These are phyloP conservation scores for Trypanosomatidae sp. DNA, from an alignment of 208 protist genomes.

Conservation along the genomic window DNA sequence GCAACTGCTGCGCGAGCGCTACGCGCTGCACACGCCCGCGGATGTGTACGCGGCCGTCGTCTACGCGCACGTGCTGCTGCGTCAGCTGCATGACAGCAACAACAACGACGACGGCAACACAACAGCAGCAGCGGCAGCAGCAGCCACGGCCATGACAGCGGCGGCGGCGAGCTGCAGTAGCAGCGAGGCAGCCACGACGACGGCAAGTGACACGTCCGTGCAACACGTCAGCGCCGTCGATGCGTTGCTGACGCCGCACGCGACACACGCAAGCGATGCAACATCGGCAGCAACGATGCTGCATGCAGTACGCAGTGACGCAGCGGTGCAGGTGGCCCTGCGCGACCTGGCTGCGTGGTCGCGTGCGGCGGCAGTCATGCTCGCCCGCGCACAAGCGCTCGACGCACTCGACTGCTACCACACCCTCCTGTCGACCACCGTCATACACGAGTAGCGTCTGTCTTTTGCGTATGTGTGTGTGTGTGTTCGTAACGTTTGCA, in stretches of 20 bases:
- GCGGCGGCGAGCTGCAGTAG: background rate
- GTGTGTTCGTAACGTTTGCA: background rate
- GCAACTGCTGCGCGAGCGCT: constrained; percentile 25
- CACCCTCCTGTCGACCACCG: constrained; percentile 42
- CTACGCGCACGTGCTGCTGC: constrained; percentile 9
- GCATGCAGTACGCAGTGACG: constrained; percentile 11
- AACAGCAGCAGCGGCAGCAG: background rate
- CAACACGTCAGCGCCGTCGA: too few relatives aligned
- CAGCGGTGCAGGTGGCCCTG: constrained; percentile 22
- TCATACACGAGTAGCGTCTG: constrained; percentile 27
- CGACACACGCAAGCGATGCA: too few relatives aligned
- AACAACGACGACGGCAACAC: background rate
- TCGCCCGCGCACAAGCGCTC: constrained; percentile 45
- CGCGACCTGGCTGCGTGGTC: constrained; percentile 50
- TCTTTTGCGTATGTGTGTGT: background rate
- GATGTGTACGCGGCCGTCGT: constrained; percentile 50
- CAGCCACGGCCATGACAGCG: background rate
- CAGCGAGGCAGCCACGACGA: background rate
- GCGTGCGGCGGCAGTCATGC: constrained; percentile 25
- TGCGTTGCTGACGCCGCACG: too few relatives aligned
- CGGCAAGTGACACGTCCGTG: background rate
- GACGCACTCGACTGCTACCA: constrained; percentile 52
- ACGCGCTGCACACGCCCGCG: constrained; percentile 45
- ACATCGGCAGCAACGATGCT: constrained; percentile 10
- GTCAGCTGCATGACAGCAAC: background rate